phyloP scores from a whole-genome alignment of 768 basidiomycete genomes.

The Termitomyces sp. region DNA sequence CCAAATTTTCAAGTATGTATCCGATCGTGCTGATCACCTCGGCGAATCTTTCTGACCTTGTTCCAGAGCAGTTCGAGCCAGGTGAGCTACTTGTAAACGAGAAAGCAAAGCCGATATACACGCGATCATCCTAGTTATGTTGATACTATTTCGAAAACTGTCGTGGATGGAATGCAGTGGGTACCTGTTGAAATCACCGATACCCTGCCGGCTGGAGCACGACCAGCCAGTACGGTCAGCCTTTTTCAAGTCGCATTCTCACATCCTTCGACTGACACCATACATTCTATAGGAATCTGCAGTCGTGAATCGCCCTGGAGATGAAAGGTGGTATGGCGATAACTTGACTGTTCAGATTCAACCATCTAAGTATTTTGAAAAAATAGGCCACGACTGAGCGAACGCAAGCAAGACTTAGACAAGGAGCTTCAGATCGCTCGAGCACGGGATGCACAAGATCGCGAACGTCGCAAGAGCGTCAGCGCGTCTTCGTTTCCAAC shows the following conservation, averaged over 20 bases:
- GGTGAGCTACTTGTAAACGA: constrained; percentile 34
- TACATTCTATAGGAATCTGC: constrained; percentile 43
- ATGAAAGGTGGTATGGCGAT: constrained; percentile 35
- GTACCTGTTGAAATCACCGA: constrained; percentile 66
- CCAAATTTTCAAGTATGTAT: constrained; percentile 67
- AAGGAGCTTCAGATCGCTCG: constrained; percentile 52
- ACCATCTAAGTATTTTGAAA: background rate
- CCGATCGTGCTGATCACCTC: constrained; percentile 3
- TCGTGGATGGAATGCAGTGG: constrained; percentile 64
- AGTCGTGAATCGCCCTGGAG: constrained; percentile 44
- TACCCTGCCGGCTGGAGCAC: constrained; percentile 53
- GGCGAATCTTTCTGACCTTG: constrained; percentile 14
- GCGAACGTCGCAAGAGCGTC: constrained; percentile 54
- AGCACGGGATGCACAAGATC: constrained; percentile 45
- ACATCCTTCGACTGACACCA: background rate
- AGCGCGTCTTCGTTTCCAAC: constrained; percentile 25
- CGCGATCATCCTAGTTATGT: constrained; percentile 45
- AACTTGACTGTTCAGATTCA: background rate
- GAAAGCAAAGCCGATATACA: constrained; percentile 12
- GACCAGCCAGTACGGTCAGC: constrained; percentile 51
- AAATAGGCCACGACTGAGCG: constrained; percentile 32
- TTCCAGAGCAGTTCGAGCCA: constrained; percentile 65
- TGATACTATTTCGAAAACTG: constrained; percentile 60
- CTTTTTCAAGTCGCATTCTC: constrained; percentile 6
- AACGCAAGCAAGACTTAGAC: constrained; percentile 50